phyloP scores from a whole-genome alignment of 495 filamentous ascomycete species.

The Hypoxylon lienhwacheense region DNA sequence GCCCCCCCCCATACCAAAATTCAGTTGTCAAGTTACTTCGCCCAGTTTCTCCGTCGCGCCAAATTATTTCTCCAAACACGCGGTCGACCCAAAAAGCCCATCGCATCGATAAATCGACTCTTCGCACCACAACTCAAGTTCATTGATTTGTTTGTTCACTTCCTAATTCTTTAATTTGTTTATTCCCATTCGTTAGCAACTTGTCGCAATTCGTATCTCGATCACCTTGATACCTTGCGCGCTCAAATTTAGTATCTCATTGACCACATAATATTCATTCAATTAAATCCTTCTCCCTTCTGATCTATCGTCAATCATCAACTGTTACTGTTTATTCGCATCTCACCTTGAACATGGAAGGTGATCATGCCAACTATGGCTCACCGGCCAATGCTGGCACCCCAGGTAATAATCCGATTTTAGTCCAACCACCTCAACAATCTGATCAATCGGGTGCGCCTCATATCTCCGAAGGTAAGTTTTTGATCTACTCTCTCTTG shows the following conservation, averaged over 20 bases:
- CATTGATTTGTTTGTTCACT: no score
- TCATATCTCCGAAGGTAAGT: conserved; percentile 42
- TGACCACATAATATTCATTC: conserved; percentile 20
- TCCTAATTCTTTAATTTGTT: no score
- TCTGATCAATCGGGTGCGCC: conserved; percentile 39
- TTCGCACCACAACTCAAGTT: no score
- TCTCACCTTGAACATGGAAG: conserved; percentile 52
- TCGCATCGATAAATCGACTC: no score
- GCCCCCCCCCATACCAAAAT: background rate
- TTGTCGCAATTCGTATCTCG: no score
- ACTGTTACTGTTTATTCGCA: no score
- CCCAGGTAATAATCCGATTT: conserved; percentile 52
- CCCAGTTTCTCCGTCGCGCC: conserved; percentile 35
- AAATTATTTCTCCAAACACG: conserved; percentile 46
- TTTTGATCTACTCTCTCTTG: no score
- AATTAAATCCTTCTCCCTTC: conserved; percentile 12
- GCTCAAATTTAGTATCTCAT: conserved; percentile 20
- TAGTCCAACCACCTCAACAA: conserved; percentile 54
- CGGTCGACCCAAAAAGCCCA: conserved; percentile 27
- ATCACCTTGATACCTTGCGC: no score
- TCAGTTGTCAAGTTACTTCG: conserved; percentile 7
- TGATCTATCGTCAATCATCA: conserved; percentile 21
- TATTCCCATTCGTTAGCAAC: no score
- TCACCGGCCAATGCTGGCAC: conserved; percentile 55
- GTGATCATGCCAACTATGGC: conserved; percentile 54